phyloP scores from a whole-genome alignment of 768 basidiomycete genomes.

The Hysterangium stoloniferum region DNA sequence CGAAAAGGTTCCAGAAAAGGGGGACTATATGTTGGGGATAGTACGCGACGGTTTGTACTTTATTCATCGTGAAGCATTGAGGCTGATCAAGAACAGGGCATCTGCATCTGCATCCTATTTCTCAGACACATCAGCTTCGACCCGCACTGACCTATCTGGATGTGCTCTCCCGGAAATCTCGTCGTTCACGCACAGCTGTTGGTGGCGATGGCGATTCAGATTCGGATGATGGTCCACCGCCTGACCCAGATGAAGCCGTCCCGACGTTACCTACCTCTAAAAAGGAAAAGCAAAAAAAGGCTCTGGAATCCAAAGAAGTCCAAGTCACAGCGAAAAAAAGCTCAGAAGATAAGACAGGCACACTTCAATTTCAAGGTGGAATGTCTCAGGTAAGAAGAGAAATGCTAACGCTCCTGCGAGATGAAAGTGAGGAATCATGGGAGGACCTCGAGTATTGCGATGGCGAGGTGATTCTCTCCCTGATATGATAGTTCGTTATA shows the following conservation, averaged over 20 bases:
- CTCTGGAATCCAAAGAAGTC: slow-evolving; percentile 62
- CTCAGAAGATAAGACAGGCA: slow-evolving; percentile 50
- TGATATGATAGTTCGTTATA: neutral
- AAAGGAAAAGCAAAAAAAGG: slow-evolving; percentile 26
- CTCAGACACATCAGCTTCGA: slow-evolving; percentile 72
- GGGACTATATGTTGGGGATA: slow-evolving; percentile 68
- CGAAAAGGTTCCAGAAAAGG: slow-evolving; percentile 59
- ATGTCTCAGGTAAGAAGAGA: slow-evolving; percentile 66
- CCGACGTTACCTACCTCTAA: slow-evolving; percentile 22
- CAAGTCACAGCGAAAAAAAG: slow-evolving; percentile 67
- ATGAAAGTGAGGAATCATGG: slow-evolving; percentile 77
- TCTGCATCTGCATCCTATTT: slow-evolving; percentile 72
- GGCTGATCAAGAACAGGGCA: slow-evolving; percentile 36
- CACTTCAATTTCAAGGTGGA: slow-evolving; percentile 46
- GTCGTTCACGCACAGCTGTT: slow-evolving; percentile 25
- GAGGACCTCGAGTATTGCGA: slow-evolving; percentile 58
- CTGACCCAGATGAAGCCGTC: slow-evolving; percentile 65
- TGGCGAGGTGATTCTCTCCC: slow-evolving; percentile 41
- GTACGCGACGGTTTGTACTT: slow-evolving; percentile 55
- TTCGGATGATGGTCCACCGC: slow-evolving; percentile 71
- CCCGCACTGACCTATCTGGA: slow-evolving; percentile 81
- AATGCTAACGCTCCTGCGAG: slow-evolving; percentile 64
- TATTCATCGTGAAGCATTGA: slow-evolving; percentile 9
- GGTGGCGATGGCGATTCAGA: slow-evolving; percentile 56
- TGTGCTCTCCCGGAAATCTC: slow-evolving; percentile 56